Percentiles rank a stretch among this genome's conserved stretches.
Conservation (phyloP, 208 protist species). For the Leishmania martiniquensis region DNA sequence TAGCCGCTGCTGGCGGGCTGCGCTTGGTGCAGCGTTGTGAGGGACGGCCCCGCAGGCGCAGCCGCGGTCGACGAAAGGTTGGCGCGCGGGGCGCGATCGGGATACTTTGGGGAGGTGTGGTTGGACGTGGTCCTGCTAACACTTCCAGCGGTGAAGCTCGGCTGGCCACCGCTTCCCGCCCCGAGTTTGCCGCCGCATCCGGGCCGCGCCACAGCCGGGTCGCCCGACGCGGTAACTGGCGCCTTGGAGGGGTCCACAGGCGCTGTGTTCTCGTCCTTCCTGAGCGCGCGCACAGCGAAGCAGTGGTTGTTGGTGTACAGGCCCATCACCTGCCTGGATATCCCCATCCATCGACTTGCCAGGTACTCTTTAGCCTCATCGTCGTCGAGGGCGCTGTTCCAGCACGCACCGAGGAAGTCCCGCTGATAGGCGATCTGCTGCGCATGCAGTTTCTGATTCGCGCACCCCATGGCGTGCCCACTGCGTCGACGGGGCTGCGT, state of each 20-base stretch:
- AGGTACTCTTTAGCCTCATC: slow-evolving; percentile 44
- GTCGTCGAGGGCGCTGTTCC: slow-evolving; percentile 47
- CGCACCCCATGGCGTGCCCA: slow-evolving; percentile 30
- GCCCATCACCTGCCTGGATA: slow-evolving; percentile 50
- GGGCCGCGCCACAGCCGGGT: slow-evolving; percentile 5
- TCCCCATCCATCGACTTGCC: slow-evolving; percentile 55
- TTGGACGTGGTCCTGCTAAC: not conserved
- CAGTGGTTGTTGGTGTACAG: slow-evolving; percentile 54
- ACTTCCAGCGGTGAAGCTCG: not conserved
- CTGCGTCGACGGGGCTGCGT: not conserved
- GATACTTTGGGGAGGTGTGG: not conserved
- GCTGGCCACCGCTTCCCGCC: slow-evolving; percentile 4
- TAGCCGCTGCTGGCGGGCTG: not conserved
- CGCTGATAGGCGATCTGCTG: slow-evolving; percentile 61
- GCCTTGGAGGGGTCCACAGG: slow-evolving; percentile 4
- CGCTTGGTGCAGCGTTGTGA: not conserved
- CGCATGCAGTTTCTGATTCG: slow-evolving; percentile 34
- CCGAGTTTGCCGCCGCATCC: slow-evolving; percentile 5
- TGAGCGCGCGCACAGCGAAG: slow-evolving; percentile 41
- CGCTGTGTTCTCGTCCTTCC: slow-evolving; percentile 22
- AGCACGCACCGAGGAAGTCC: slow-evolving; percentile 61
- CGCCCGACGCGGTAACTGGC: not conserved
- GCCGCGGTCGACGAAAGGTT: not conserved
- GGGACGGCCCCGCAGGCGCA: not conserved
- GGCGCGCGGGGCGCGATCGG: not conserved